Evolutionary conservation across 2,329 filamentous ascomycete genomes (phyloP).

Genomic region (Aspergillus aculeatinus): DNA sequence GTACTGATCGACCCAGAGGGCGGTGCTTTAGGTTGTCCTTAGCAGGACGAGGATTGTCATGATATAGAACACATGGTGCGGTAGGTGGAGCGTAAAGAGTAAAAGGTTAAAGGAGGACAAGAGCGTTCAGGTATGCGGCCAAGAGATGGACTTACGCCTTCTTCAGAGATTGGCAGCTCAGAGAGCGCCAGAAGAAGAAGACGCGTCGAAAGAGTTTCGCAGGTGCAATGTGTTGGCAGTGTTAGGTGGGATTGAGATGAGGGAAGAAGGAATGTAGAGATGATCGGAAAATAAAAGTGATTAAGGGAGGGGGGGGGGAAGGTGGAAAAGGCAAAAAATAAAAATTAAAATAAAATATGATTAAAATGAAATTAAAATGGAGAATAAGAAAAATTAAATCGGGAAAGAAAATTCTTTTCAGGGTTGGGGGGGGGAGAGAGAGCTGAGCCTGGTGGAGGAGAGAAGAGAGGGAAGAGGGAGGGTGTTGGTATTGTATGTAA

Average conservation of each 20-base stretch:
- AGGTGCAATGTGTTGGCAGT: conserved; percentile 27
- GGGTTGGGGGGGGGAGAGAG: neutral
- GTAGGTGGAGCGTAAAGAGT: conserved; percentile 12
- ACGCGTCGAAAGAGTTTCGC: conserved; percentile 25
- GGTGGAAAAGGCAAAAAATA: conserved; percentile 10
- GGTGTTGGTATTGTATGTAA: neutral
- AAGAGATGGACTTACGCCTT: conserved; percentile 27
- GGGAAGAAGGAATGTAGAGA: conserved; percentile 22
- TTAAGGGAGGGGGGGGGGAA: conserved; percentile 6
- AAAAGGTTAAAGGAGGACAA: conserved; percentile 14
- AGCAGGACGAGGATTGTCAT: conserved; percentile 42
- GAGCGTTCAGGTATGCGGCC: conserved; percentile 22
- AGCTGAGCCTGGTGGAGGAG: too few relatives aligned
- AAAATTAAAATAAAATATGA: conserved; percentile 1
- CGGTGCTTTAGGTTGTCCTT: conserved; percentile 32
- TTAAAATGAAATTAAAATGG: conserved; percentile 3
- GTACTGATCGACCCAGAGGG: conserved; percentile 30
- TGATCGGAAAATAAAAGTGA: conserved; percentile 23
- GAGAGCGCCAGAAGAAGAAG: conserved; percentile 31
- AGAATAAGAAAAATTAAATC: conserved; percentile 1
- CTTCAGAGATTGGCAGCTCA: conserved; percentile 29
- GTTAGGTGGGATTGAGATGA: conserved; percentile 20
- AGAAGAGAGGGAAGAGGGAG: neutral
- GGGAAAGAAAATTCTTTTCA: neutral
- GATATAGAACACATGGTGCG: conserved; percentile 41